Evolutionary conservation across 208 protist genomes (phyloP).

Genomic region (Wallacemonas collosoma): DNA sequence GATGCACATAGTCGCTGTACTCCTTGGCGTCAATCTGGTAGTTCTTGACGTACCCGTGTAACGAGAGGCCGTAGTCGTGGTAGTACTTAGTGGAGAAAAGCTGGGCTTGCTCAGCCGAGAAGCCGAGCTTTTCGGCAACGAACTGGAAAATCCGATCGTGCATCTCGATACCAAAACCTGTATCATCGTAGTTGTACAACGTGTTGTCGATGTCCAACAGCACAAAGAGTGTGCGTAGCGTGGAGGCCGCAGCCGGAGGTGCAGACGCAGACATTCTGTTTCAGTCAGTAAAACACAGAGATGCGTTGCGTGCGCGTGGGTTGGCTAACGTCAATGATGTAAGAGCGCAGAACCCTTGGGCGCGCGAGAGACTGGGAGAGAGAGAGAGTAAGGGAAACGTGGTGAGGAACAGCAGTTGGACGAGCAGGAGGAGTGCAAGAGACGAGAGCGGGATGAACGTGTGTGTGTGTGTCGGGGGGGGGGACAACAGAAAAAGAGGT

Average conservation of each 20-base stretch:
- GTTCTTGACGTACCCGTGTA: slow-evolving; percentile 60
- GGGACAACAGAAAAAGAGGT: neutral
- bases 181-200: slow-evolving; percentile 64
- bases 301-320: too few relatives aligned
- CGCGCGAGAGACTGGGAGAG: too few relatives aligned
- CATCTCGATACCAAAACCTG: slow-evolving; percentile 55
- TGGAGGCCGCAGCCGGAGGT: neutral
- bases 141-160: slow-evolving; percentile 52
- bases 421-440: too few relatives aligned
- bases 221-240: slow-evolving; percentile 39
- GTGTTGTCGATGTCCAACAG: slow-evolving; percentile 86
- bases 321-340: too few relatives aligned
- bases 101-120: slow-evolving; percentile 39
- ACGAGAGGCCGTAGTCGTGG: slow-evolving; percentile 65
- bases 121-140: slow-evolving; percentile 29
- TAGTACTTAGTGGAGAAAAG: slow-evolving; percentile 34
- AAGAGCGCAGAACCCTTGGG: too few relatives aligned
- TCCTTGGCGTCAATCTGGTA: slow-evolving; percentile 56
- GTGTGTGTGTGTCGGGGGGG: neutral
- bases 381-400: too few relatives aligned
- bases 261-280: too few relatives aligned
- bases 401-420: too few relatives aligned
- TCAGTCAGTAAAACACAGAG: too few relatives aligned
- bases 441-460: neutral
- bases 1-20: slow-evolving; percentile 72